phyloP scores from a whole-genome alignment of 2,329 filamentous ascomycete genomes.

The Daldinia sp. region DNA sequence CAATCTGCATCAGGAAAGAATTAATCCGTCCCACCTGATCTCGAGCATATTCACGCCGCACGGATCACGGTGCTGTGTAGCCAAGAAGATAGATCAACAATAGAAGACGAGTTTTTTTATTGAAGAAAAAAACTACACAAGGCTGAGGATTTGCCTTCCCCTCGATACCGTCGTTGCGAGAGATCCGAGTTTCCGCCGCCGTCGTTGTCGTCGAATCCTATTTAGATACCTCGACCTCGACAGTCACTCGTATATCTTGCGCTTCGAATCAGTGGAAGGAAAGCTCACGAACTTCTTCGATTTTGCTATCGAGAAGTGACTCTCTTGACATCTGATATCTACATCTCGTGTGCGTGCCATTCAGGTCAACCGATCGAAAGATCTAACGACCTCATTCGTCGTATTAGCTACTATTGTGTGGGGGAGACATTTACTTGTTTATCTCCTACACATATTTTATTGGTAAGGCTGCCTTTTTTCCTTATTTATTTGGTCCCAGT shows the following conservation, averaged over 20 bases:
- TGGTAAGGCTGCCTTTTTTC: slow-evolving; percentile 62
- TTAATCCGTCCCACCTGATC: slow-evolving; percentile 26
- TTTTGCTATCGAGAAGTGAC: slow-evolving; percentile 42
- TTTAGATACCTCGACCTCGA: slow-evolving; percentile 49
- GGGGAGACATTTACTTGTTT: slow-evolving; percentile 99
- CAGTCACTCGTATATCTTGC: slow-evolving; percentile 48
- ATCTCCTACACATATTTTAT: slow-evolving; percentile 84
- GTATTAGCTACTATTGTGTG: slow-evolving; percentile 54
- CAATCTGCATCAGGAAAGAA: slow-evolving; percentile 36
- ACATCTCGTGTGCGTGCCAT: slow-evolving; percentile 46
- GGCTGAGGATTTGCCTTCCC: slow-evolving; percentile 41
- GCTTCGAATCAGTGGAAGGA: slow-evolving; percentile 46
- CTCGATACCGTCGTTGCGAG: slow-evolving; percentile 46
- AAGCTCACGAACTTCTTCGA: slow-evolving; percentile 41
- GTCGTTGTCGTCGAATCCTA: slow-evolving; percentile 50
- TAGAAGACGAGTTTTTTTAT: slow-evolving; percentile 49
- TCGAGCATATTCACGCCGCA: slow-evolving; percentile 46
- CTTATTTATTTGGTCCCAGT: slow-evolving; percentile 4
- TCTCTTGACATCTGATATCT: slow-evolving; percentile 42
- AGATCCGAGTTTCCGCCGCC: slow-evolving; percentile 45
- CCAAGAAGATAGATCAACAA: slow-evolving; percentile 47
- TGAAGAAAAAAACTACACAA: slow-evolving; percentile 15
- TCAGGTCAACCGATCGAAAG: slow-evolving; percentile 48
- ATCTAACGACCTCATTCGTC: slow-evolving; percentile 49
- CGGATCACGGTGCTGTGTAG: slow-evolving; percentile 53